Base-by-base conservation (phyloP, 2,329 filamentous ascomycete species). In the Curvularia spicifera region DNA sequence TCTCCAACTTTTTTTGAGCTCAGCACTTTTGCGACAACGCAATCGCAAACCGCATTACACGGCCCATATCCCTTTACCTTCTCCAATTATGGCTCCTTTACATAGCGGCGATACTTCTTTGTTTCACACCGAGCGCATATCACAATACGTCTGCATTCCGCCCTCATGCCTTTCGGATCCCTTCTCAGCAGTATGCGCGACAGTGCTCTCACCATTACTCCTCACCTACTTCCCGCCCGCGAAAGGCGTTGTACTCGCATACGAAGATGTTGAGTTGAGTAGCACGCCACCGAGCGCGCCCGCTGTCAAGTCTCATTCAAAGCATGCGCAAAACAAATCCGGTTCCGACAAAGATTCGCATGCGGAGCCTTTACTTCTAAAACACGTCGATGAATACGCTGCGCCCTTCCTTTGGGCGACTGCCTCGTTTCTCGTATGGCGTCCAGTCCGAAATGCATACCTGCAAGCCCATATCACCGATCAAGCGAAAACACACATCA, bases 401-500 rank as follows among this genome's bases (percentile, higher is more conserved):
- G 91, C 92, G 24, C 89, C 89, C 22, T 97, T 91, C 72, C 86
- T 91, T 47, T 98, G 94, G 89, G 85, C 96, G 22, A 97, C 92
- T 0, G 92, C 90, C 1, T 92, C 96, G 22, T 90, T 97, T 61
- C 83, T 96, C 44, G 80, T 98, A 18, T 96, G 97, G 74, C 85
- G 89, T 31, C 94, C 95, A 0, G 82, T 84, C 52, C 85, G 86
- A 45, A 91, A 91, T 35, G 86, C 88, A 8, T 87, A 85, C 77
- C 84, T 98, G 72, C 89, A 93, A 65, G 95, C 92, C 10, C 88
- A 84, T 66, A 85, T 97, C 55, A 95, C 94, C 70, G 82, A 97
- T 29, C 91, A 96, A 73, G 94, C 90, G 47, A 91, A 95, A 67
- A 92, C 91, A 6, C 92, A 97, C 72, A 84, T 99, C 6, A 93